Base-by-base conservation (phyloP, 1,139 yeast genomes). In the Blastobotrys ciferrii region DNA sequence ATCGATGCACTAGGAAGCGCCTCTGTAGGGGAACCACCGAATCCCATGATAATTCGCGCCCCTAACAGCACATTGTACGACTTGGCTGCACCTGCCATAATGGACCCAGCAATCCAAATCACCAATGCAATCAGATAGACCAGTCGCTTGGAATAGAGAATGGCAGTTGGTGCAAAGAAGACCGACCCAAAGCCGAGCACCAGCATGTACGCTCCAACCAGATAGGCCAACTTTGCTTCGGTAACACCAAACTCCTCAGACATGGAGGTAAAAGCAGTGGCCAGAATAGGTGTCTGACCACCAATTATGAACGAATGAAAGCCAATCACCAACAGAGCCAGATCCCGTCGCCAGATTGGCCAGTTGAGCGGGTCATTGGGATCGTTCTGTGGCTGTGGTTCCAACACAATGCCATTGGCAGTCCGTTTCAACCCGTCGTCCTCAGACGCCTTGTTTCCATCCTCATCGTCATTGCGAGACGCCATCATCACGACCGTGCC, bases 281-380 rank as follows among this genome's bases (percentile, higher is more conserved):
- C 84, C 50, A 81, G 67, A 40, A 81, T 64, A 1, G 86, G 81
- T 2, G 82, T 73, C 65, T 78, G 82, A 40, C 86, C 86, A 25
- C 86, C 86, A 9, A 82, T 81, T 5, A 81, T 64, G 56, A 81
- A 78, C 18, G 81, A 76, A 53, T 78, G 83, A 56, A 78, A 75
- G 2, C 85, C 84, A 42, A 80, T 74, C 32, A 75, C 75, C 18
- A 72, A 57, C 45, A 80, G 66, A 19, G 83, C 78, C 47, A 78
- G 54, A 54, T 80, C 85, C 37, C 84, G 67, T 42, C 77, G 70
- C 80, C 82, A 78, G 4, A 74, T 59, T 1, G 84, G 83, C 88
- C 87, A 82, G 60, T 84, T 84, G 43, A 84, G 69, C 0, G 92
- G 92, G 60, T 84, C 92, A 61, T 85, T 84, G 13, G 86, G 83